Percentiles rank a stretch among this genome's conserved stretches.
These are phyloP conservation scores for Tillandsia leiboldiana DNA, from an alignment of 176 grass and related monocot genomes.

Conservation along the genomic window DNA sequence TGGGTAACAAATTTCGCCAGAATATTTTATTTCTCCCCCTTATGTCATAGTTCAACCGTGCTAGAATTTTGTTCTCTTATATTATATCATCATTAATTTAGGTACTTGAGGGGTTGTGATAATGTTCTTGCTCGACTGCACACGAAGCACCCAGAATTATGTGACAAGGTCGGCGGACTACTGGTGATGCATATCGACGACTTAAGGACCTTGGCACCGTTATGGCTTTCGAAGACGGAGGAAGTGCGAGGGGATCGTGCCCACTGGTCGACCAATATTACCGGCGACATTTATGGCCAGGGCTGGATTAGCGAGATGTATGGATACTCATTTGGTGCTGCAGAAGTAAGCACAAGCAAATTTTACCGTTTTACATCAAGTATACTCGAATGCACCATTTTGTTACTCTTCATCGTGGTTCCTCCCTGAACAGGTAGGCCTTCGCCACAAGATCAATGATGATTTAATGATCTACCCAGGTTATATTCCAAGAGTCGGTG, in stretches of 20 bases:
- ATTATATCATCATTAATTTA: slow-evolving; percentile 20
- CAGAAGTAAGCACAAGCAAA: slow-evolving; percentile 66
- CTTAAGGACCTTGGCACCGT: slow-evolving; percentile 68
- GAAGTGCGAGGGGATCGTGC: slow-evolving; percentile 82
- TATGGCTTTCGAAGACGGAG: slow-evolving; percentile 98
- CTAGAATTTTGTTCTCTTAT: neutral
- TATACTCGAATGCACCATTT: slow-evolving; percentile 11
- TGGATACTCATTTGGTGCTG: slow-evolving; percentile 90
- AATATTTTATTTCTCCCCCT: neutral
- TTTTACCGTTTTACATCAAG: neutral
- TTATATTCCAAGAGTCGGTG: slow-evolving; percentile 69
- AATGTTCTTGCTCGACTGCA: slow-evolving; percentile 89
- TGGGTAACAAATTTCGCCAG: slow-evolving; percentile 34
- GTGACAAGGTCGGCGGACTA: slow-evolving; percentile 93
- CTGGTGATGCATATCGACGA: slow-evolving; percentile 87
- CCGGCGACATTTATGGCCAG: slow-evolving; percentile 90
- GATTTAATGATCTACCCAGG: slow-evolving; percentile 98
- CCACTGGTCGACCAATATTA: slow-evolving; percentile 96
- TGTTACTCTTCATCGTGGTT: slow-evolving; percentile 17
- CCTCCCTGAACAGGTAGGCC: slow-evolving; percentile 54
- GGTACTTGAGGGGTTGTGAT: slow-evolving; percentile 92
- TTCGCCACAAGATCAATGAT: slow-evolving; percentile 92
- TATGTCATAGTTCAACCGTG: neutral
- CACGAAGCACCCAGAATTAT: slow-evolving; percentile 86
- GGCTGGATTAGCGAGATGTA: slow-evolving; percentile 99